phyloP scores from a whole-genome alignment of 2,329 filamentous ascomycete species.

The Chaetothyriales sp. region DNA sequence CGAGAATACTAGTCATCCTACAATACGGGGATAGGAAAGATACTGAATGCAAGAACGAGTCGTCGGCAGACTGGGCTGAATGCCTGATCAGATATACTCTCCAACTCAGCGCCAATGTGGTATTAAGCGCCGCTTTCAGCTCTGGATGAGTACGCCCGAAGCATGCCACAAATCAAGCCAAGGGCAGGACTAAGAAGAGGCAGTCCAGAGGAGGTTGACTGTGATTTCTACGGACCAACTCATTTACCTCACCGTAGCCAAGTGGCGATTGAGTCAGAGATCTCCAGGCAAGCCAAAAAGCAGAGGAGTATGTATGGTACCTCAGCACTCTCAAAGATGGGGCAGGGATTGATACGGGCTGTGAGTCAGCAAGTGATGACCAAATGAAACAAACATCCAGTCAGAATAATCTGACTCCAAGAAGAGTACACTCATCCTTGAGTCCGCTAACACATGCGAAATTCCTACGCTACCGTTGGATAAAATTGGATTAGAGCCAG shows the following conservation, averaged over 20 bases:
- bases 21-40: conserved; percentile 6
- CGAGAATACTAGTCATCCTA: conserved; percentile 30
- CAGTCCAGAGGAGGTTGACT: background rate
- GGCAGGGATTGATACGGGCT: too few relatives aligned
- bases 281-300: background rate
- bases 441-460: too few relatives aligned
- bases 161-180: background rate
- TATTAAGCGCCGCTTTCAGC: background rate
- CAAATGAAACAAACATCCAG: too few relatives aligned
- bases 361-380: too few relatives aligned
- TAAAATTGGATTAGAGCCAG: too few relatives aligned
- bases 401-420: too few relatives aligned
- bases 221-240: background rate
- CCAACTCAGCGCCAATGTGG: background rate
- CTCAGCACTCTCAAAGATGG: background rate
- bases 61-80: background rate
- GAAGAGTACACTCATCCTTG: too few relatives aligned
- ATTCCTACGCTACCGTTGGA: too few relatives aligned
- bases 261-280: background rate
- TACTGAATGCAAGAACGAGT: background rate
- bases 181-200: background rate
- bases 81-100: background rate
- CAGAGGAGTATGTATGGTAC: background rate
- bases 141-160: background rate
- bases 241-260: background rate